Evolutionary conservation across 2,329 filamentous ascomycete species (phyloP).

Genomic region (Lachnellula subtilissima): DNA sequence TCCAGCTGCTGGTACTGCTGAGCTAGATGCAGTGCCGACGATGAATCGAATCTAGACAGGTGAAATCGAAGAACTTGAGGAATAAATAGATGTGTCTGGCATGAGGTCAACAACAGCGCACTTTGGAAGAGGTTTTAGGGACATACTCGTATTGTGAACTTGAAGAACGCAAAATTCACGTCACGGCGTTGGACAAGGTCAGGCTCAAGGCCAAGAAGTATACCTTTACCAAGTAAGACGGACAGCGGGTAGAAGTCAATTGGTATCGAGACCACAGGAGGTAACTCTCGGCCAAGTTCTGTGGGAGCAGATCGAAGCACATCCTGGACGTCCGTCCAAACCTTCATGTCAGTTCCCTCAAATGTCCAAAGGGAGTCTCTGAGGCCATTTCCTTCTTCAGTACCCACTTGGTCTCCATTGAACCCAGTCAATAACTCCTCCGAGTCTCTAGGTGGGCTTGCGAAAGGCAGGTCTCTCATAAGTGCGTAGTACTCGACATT

Average conservation of each 20-base stretch:
- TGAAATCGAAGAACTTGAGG: constrained; percentile 81
- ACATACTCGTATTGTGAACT: constrained; percentile 79
- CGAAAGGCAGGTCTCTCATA: constrained; percentile 73
- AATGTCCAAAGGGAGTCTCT: constrained; percentile 93
- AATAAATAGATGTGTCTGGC: constrained; percentile 86
- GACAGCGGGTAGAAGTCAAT: constrained; percentile 97
- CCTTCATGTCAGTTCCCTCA: constrained; percentile 77
- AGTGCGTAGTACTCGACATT: constrained; percentile 94
- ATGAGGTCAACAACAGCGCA: constrained; percentile 12
- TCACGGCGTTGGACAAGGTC: constrained; percentile 92
- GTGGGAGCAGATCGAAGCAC: constrained; percentile 67
- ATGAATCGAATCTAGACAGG: constrained; percentile 68
- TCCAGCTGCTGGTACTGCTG: constrained; percentile 81
- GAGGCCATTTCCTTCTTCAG: constrained; percentile 39
- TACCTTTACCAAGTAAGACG: constrained; percentile 79
- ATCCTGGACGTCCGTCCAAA: constrained; percentile 85
- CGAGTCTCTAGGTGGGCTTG: constrained; percentile 14
- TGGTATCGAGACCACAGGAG: constrained; percentile 68
- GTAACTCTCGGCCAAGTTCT: constrained; percentile 64
- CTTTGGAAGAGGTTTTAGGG: neutral
- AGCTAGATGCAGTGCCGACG: constrained; percentile 74
- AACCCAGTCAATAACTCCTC: constrained; percentile 4
- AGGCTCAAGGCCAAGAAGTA: constrained; percentile 84
- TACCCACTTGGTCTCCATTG: constrained; percentile 12
- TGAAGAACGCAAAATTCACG: constrained; percentile 83